Conservation (phyloP, 129 eudicot species). For the Ambrosia artemisiifolia region DNA sequence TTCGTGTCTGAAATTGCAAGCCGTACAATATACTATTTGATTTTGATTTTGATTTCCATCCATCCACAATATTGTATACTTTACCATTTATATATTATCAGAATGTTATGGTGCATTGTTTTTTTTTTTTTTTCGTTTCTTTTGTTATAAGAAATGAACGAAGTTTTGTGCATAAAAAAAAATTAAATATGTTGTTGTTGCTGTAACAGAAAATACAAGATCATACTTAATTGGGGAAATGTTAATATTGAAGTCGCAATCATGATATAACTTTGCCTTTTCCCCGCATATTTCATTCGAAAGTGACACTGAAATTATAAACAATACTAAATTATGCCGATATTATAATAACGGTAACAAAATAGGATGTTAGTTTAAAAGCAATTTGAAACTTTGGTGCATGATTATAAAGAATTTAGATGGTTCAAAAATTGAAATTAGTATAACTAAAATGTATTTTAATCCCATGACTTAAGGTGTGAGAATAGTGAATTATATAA, state of each 20-base stretch:
- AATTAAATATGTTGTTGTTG: not conserved
- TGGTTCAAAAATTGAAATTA: constrained; percentile 4
- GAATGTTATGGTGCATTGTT: not conserved
- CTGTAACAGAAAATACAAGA: not conserved
- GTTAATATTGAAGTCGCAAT: not conserved
- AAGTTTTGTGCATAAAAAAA: no score
- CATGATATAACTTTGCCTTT: not conserved
- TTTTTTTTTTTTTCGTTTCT: not conserved
- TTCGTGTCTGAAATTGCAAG: no score
- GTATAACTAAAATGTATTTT: not conserved
- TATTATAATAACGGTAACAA: not conserved
- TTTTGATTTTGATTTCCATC: no score
- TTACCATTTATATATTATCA: no score
- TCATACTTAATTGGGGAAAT: no score
- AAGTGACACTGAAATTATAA: not conserved
- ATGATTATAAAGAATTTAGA: not conserved
- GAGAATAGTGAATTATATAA: constrained; percentile 5
- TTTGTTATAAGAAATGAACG: not conserved
- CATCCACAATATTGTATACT: no score
- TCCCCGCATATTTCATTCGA: not conserved
- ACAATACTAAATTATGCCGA: not conserved
- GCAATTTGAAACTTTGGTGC: constrained; percentile 2
- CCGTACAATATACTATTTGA: no score
- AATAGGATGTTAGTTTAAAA: constrained; percentile 1
- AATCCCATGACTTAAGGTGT: constrained; percentile 8